Evolutionary conservation across 2,329 filamentous ascomycete species (phyloP), one percentile per base, ranked within the genome.

Genomic region (Phyllosticta paracitricarpa): DNA sequence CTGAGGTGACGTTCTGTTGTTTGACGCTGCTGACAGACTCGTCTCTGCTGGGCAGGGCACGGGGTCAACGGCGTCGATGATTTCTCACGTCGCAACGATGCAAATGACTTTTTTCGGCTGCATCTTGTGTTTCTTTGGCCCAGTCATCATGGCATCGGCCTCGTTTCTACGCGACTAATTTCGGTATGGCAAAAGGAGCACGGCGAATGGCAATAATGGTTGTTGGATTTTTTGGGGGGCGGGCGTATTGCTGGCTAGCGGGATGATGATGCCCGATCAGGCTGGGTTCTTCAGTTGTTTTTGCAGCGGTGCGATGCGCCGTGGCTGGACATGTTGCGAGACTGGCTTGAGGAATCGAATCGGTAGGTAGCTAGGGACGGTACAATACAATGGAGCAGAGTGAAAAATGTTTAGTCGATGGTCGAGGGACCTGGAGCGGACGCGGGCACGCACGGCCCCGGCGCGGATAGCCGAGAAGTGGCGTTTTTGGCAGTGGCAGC

Each of bases 371-470:
- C 19, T 22, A 22, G 19, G 19, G 19, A 22, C 19, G 19, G 19
- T 22, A 22, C 19, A 40, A 7, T 12, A 17, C 35, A 40, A 30
- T 8, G 28, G 28, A 30, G 9, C 28, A 7, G 9, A 7, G 28
- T 30, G 2, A 2, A 30, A 30, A 30, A 30, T 7, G 5, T 30
- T 14, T 17, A 17, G 33, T 40, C 14, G 33, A 40, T 17, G 14
- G 12, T 48, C 2, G 30, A 33, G 7, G 10, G 30, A 7, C 30
- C 30, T 10, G 6, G 10, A 10, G 30, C 30, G 30, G 30, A 22
- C 19, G 58, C 53, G 56, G 56, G 14, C 40, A n/a, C 12, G 40
- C 35, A 57, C 24, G 26, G 51, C 58, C 53, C 53, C 58, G 58
- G 56, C 35, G 35, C 35, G 35, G 35, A 12, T 12, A 12, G 51